These are phyloP conservation scores for Senna tora DNA, from an alignment of 306 rosid species.

Conservation along the genomic window DNA sequence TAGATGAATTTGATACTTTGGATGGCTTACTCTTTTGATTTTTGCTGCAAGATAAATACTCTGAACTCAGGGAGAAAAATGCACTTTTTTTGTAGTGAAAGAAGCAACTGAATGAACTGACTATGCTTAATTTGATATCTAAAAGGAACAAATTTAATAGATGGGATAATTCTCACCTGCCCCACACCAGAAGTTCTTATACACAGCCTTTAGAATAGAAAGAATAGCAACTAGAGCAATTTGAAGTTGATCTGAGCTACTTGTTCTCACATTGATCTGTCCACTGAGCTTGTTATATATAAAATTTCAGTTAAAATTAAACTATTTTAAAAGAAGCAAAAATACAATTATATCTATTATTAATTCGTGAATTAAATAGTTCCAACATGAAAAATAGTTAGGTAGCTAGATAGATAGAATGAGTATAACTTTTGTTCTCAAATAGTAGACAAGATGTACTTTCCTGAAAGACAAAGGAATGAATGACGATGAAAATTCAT, in stretches of 20 bases:
- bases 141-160: constrained; percentile 56
- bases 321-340: too few relatives aligned
- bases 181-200: constrained; percentile 72
- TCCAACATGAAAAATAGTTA: too few relatives aligned
- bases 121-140: constrained; percentile 35
- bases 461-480: too few relatives aligned
- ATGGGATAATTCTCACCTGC: constrained; percentile 71
- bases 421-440: too few relatives aligned
- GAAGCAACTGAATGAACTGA: constrained; percentile 33
- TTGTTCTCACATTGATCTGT: constrained; percentile 80
- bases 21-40: constrained; percentile 50
- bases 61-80: constrained; percentile 38
- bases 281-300: constrained; percentile 96
- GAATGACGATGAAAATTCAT: too few relatives aligned
- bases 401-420: too few relatives aligned
- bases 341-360: too few relatives aligned
- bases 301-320: too few relatives aligned
- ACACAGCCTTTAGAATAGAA: constrained; percentile 74
- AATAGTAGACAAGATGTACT: too few relatives aligned
- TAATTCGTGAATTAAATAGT: too few relatives aligned
- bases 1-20: constrained; percentile 54
- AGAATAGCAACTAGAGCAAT: constrained; percentile 80
- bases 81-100: too few relatives aligned
- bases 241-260: constrained; percentile 98
- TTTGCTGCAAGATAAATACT: constrained; percentile 60